Evolutionary conservation across 106 monocot genomes (phyloP), one percentile per base, ranked within the genome.

Genomic region (Amphibolis antarctica): DNA sequence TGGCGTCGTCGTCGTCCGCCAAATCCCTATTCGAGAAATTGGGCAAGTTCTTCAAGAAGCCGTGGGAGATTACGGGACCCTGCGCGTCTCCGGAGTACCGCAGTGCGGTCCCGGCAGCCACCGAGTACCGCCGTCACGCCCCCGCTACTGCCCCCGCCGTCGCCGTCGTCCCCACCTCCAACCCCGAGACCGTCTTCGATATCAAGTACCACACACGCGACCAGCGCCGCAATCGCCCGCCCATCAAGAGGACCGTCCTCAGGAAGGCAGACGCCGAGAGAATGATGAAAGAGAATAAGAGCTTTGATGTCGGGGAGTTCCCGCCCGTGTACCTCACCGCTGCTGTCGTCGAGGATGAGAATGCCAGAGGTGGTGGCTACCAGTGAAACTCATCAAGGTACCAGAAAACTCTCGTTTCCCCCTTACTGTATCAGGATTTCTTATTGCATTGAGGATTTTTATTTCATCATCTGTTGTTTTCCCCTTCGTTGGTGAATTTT

Each of bases 1-100:
- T n/a, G n/a, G n/a, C 80, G 45, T n/a, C n/a, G n/a, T 66, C 68
- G n/a, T 36, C 36, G 4, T 66, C 68, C 18, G 69, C 57, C 4
- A 88, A 78, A 64, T 76, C 83, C n/a, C 10, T 94, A 10, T 4
- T 84, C 53, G 81, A 86, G 47, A 52, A 66, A 5, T 67, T 94
- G 12, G 61, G 45, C 44, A 69, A 72, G 18, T 82, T 70, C 86
- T 56, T 94, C 59, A 94, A 94, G 75, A 84, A 81, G 70, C 93
- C 93, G 10, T 94, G 93, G 93, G 89, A 94, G 75, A 78, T 94
- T 77, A 94, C 93, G 22, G 93, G 93, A 9, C 93, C 93, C 15
- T 89, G 89, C 79, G 28, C 93, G 27, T 45, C 74, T 29, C 93
- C 93, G 1, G 93, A 94, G 79, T 94, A 94, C 79, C 71, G 75